Conservation (phyloP, 495 filamentous ascomycete genomes). For the Penicillium ochrochloron region DNA sequence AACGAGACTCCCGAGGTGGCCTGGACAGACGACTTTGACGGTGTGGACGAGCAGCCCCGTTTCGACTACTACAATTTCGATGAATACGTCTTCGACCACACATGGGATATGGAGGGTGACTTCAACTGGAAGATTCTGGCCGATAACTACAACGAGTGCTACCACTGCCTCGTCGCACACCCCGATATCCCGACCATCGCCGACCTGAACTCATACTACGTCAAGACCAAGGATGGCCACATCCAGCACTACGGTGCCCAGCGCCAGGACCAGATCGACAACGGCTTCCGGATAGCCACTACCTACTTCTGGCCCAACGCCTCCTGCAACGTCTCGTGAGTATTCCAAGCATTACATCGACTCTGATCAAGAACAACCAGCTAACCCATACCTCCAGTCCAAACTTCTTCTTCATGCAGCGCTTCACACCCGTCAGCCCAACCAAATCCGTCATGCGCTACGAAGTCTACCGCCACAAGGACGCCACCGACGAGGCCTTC, state of each 20-base stretch:
- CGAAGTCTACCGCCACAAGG: constrained; percentile 54
- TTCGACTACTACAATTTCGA: constrained; percentile 50
- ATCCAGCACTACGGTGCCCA: constrained; percentile 49
- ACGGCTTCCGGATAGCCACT: constrained; percentile 40
- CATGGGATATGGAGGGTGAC: constrained; percentile 49
- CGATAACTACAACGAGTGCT: constrained; percentile 60
- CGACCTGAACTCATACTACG: constrained; percentile 47
- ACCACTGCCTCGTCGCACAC: constrained; percentile 55
- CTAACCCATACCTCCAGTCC: constrained; percentile 34
- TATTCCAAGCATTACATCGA: not conserved
- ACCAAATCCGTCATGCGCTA: constrained; percentile 47
- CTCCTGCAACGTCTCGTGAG: constrained; percentile 51
- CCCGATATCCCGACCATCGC: constrained; percentile 49
- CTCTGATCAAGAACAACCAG: not conserved
- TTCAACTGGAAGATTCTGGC: constrained; percentile 57
- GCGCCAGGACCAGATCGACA: constrained; percentile 40
- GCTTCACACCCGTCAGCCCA: constrained; percentile 46
- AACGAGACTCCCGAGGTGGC: constrained; percentile 36
- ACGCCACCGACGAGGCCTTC: constrained; percentile 49
- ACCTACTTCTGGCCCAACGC: constrained; percentile 54
- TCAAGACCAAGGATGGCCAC: constrained; percentile 43
- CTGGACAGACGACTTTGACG: constrained; percentile 50
- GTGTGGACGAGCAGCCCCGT: constrained; percentile 45
- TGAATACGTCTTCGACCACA: constrained; percentile 52
- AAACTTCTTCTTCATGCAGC: constrained; percentile 55